Evolutionary conservation across 805 yeast species (phyloP), one percentile per base, ranked within the genome.

Genomic region (Ogataea philodendri): DNA sequence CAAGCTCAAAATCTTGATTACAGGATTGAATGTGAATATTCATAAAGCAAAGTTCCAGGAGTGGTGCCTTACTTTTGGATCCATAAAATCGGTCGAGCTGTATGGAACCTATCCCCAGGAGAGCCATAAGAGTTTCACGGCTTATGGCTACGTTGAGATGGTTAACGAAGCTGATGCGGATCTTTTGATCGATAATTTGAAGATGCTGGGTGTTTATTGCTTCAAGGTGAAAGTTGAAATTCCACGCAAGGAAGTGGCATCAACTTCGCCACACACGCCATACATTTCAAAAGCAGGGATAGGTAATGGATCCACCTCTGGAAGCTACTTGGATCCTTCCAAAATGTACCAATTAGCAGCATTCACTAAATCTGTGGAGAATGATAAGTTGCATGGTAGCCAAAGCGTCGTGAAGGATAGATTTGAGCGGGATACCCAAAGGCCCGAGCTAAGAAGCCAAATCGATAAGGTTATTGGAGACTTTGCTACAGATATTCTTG

Each of bases 91-190:
- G 2, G 47, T 57, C 11, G 62, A 56, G 35, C 36, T 59, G 9
- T 55, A 49, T 32, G 52, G 52, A 4, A 45, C 45, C 5, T 40
- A 39, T 24, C 47, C 49, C 11, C 37, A 35, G n/a, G 41, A 35
- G 9, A 14, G 31, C 7, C 30, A 32, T 10, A 41, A 42, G 7
- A 44, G 39, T 3, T 51, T 37, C 17, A 44, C 47, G 9, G 58
- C 55, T 7, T 59, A 56, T 45, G 63, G 63, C 1, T 59, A 57
- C 30, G 55, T 57, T 36, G 61, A 54, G 32, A 42, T 59, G 44
- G 39, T 36, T 7, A 41, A 48, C 15, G 56, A 53, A 15, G 19
- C 35, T 7, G 58, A 57, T 21, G 52, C 58, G 1, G 54, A 54
- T 33, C 24, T 22, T 14, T 30, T 59, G 17, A 48, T 56, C 13